Conservation (phyloP, 2,329 filamentous ascomycete genomes). For the Trichoderma atroviride region DNA sequence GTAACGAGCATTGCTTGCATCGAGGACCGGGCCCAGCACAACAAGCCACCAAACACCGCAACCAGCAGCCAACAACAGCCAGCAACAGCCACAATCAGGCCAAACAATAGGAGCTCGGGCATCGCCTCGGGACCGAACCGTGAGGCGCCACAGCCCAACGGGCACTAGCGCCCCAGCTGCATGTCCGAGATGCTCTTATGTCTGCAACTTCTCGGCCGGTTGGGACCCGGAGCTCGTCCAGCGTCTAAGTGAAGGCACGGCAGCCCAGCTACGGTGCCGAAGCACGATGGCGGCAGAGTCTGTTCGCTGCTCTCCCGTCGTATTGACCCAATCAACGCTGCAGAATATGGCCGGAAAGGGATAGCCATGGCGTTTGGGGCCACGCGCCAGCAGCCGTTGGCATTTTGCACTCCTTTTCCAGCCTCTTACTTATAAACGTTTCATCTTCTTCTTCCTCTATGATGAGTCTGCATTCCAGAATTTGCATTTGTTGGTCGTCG, state of each 20-base stretch:
- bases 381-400: background rate
- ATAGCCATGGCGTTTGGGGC: background rate
- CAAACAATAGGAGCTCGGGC: background rate
- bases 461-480: background rate
- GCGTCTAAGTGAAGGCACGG: background rate
- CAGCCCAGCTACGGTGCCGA: background rate
- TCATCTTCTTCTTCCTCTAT: too few relatives aligned
- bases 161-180: conserved; percentile 13
- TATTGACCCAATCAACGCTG: background rate
- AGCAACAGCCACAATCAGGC: background rate
- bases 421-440: background rate
- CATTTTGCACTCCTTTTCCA: background rate
- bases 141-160: conserved; percentile 12
- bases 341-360: background rate
- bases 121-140: conserved; percentile 13
- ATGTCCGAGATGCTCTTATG: background rate
- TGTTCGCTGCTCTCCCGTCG: background rate
- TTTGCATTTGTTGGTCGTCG: background rate
- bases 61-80: background rate
- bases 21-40: background rate
- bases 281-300: background rate
- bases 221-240: background rate
- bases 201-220: background rate
- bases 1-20: background rate
- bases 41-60: background rate